A percentile compares a stretch with the other conserved stretches of the same genome.
phyloP scores from a whole-genome alignment of 2,329 filamentous ascomycete species.

The Acephala macrosclerotiorum region DNA sequence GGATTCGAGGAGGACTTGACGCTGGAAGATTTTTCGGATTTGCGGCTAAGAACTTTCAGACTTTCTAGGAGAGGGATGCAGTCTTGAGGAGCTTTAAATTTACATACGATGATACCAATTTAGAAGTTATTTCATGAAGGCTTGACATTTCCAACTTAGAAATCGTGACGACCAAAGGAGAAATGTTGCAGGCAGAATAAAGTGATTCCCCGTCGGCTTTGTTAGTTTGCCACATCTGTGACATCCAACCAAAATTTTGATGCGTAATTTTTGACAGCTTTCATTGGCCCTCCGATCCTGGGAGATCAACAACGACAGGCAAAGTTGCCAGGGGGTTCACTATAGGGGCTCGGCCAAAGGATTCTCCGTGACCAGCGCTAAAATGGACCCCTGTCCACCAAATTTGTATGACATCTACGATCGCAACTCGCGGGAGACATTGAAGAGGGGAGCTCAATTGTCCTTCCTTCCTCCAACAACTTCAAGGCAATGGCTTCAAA shows the following conservation, averaged over 20 bases:
- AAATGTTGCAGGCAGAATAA: no score
- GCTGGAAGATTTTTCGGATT: no score
- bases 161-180: no score
- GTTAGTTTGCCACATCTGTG: no score
- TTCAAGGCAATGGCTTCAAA: conserved; percentile 36
- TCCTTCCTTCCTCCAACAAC: background rate
- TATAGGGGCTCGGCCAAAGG: background rate
- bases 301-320: no score
- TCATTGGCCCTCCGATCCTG: no score
- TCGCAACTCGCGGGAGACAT: background rate
- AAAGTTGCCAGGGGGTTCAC: no score
- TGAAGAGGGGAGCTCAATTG: background rate
- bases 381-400: background rate
- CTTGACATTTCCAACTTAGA: background rate
- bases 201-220: no score
- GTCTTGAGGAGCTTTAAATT: background rate
- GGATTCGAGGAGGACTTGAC: background rate
- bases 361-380: background rate
- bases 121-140: background rate
- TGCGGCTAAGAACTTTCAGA: no score
- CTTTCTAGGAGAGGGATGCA: no score
- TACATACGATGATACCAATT: background rate
- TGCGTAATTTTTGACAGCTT: no score
- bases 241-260: no score
- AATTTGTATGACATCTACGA: conserved; percentile 11